Conservation (phyloP, 116 monocot genomes). For the Iris pallida region DNA sequence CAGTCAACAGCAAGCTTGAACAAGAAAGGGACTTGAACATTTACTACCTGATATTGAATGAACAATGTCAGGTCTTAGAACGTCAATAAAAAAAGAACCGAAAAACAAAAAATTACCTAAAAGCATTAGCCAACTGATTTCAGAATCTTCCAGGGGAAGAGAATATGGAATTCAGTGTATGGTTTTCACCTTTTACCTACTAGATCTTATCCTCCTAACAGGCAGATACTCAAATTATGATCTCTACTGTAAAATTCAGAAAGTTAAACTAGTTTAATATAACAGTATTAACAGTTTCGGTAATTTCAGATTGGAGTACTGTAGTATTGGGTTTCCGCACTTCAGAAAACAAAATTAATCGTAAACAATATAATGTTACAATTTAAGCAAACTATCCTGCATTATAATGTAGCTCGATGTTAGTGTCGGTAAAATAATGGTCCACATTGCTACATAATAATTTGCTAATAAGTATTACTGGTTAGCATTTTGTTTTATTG, state of each 20-base stretch:
- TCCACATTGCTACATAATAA: no score
- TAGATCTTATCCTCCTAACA: background rate
- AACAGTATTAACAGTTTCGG: no score
- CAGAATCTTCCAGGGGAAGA: background rate
- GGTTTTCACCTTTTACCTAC: background rate
- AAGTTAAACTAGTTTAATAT: no score
- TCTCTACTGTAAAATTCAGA: background rate
- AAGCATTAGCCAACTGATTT: background rate
- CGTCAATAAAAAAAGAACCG: background rate
- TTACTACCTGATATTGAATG: slow-evolving; percentile 54
- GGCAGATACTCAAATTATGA: background rate
- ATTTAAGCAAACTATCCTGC: no score
- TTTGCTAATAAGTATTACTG: no score
- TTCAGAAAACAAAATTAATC: no score
- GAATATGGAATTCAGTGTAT: background rate
- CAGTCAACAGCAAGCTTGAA: slow-evolving; percentile 95
- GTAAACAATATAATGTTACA: no score
- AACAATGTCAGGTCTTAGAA: background rate
- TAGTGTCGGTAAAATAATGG: no score
- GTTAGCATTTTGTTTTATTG: no score
- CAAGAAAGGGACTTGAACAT: slow-evolving; percentile 89
- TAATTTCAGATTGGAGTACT: no score
- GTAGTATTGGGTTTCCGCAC: no score
- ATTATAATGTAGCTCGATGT: no score
- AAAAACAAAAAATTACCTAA: background rate